These are phyloP conservation scores for Lippia alba DNA, from an alignment of 305 asterid species.

Conservation along the genomic window DNA sequence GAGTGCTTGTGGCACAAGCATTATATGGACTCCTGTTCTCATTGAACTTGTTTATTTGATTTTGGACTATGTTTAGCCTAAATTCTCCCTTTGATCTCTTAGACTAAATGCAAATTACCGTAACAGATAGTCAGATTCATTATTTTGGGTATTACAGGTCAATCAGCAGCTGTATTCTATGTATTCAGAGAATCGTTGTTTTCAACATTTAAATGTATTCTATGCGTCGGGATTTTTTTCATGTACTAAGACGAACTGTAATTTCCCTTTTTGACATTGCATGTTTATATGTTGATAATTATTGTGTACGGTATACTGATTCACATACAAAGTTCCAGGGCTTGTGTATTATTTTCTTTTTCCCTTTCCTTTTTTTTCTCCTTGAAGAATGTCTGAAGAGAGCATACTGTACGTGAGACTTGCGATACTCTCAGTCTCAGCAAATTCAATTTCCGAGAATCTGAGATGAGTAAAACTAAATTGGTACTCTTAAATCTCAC, in stretches of 20 bases:
- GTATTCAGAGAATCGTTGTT: background rate
- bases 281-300: background rate
- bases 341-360: no score
- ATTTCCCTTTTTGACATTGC: background rate
- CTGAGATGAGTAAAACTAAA: no score
- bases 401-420: no score
- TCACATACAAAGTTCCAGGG: no score
- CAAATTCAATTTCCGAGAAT: no score
- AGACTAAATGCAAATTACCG: background rate
- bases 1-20: no score
- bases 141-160: constrained; percentile 23
- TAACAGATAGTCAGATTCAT: background rate
- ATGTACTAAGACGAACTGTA: background rate
- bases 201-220: constrained; percentile 14
- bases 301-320: no score
- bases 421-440: no score
- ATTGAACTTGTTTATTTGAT: background rate
- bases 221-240: constrained; percentile 10
- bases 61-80: background rate
- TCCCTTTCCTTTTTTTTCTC: no score
- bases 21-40: background rate
- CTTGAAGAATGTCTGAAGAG: no score
- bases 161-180: constrained; percentile 2
- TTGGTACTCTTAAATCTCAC: no score
- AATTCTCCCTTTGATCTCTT: no score